Evolutionary conservation across 2,329 filamentous ascomycete species (phyloP), one percentile per base, ranked within the genome.

Genomic region (Plectosphaerella sp.): DNA sequence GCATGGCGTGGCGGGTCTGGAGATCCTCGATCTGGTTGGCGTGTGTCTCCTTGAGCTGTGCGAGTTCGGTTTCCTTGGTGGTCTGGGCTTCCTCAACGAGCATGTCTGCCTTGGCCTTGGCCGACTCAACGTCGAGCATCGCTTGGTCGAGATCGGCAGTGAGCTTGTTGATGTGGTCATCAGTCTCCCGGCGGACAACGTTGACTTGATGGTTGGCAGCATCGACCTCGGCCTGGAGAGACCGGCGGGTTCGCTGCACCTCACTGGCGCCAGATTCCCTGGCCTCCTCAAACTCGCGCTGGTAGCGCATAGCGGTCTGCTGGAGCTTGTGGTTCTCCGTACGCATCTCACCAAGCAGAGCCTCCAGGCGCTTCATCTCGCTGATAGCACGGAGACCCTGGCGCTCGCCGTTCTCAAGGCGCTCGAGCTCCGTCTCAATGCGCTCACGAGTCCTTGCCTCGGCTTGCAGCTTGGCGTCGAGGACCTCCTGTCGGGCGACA

Each of bases 191-290:
- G 49, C 91, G 87, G 25, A 93, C 84, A 51, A 88, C 81, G 62
- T 95, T 93, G 67, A 93, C 88, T 62, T 96, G 87, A 65, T 89
- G 86, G 63, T 92, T 94, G 49, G 92, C 89, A 39, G 84, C 78
- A 53, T 96, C 91, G 35, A 97, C 75, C 63, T 97, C 90, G 12
- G 82, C 80, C 66, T 96, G 88, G 76, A 96, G 78, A 5, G 89
- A 79, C 56, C 87, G 82, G 54, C 88, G 88, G 14, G 87, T 89
- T 46, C 90, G 87, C 66, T 93, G 86, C 45, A 95, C 85, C 65
- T 97, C 92, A 37, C 83, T 80, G 41, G 87, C 84, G 52, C 84
- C 91, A 48, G 84, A 86, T 61, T 96, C 90, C 57, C 88, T 84
- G 10, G 90, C 89, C 62, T 96, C 89, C 54, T 91, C 83, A 61